These are phyloP conservation scores for Stagonosporopsis vannaccii DNA, from an alignment of 2,329 filamentous ascomycete genomes.

Conservation along the genomic window DNA sequence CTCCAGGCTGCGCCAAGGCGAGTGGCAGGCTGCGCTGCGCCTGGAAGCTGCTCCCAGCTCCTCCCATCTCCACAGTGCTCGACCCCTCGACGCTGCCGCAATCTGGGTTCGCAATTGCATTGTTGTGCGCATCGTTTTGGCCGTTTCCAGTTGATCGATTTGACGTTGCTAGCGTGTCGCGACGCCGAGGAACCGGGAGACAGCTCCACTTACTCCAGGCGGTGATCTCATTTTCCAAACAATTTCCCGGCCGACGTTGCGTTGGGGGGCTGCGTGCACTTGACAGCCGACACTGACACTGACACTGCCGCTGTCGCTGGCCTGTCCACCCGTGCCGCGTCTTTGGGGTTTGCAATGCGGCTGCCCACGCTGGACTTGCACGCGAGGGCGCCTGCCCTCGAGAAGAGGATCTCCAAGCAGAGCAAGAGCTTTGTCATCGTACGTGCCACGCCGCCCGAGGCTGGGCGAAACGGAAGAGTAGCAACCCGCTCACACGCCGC, in stretches of 20 bases:
- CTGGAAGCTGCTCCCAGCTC: slow-evolving; percentile 18
- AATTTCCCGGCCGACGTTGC: slow-evolving; percentile 20
- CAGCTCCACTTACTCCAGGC: slow-evolving; percentile 31
- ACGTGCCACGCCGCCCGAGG: slow-evolving; percentile 19
- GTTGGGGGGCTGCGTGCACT: not conserved
- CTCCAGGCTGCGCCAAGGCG: slow-evolving; percentile 34
- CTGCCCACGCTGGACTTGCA: slow-evolving; percentile 34
- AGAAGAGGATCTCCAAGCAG: slow-evolving; percentile 31
- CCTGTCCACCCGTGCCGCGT: not conserved
- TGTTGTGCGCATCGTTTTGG: not conserved
- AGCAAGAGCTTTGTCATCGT: slow-evolving; percentile 39
- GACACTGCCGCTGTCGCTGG: not conserved
- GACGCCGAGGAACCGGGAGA: slow-evolving; percentile 25
- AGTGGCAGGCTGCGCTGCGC: slow-evolving; percentile 30
- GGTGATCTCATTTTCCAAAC: slow-evolving; percentile 35
- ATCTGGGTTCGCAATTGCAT: slow-evolving; percentile 15
- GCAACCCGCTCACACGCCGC: slow-evolving; percentile 20
- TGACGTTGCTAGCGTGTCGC: slow-evolving; percentile 24
- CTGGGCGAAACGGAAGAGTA: not conserved
- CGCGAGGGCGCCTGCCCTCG: slow-evolving; percentile 25
- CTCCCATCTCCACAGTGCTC: slow-evolving; percentile 7
- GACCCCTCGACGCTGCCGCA: slow-evolving; percentile 4
- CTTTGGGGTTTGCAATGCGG: slow-evolving; percentile 32
- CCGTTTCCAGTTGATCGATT: slow-evolving; percentile 19
- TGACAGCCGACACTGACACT: slow-evolving; percentile 17